A percentile compares a stretch with the other conserved stretches of the same genome.
phyloP scores from a whole-genome alignment of 1,284 basidiomycete species.

The Chalciporus sp. region DNA sequence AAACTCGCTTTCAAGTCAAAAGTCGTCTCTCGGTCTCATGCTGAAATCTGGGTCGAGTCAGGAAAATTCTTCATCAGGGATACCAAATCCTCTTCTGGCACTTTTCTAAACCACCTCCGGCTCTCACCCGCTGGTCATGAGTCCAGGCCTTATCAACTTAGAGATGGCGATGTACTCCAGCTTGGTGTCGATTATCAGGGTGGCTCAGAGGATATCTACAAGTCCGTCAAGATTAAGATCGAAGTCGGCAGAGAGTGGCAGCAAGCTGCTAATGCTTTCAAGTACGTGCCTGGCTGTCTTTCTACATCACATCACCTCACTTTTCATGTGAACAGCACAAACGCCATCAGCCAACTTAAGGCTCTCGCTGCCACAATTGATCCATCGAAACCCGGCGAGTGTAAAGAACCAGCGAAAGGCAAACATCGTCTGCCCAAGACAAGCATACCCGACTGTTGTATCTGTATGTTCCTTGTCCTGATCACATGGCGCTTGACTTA shows the following conservation, averaged over 20 bases:
- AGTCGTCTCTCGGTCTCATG: conserved; percentile 93
- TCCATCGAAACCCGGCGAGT: conserved; percentile 15
- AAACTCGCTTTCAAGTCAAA: conserved; percentile 97
- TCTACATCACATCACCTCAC: neutral
- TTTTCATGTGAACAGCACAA: conserved; percentile 51
- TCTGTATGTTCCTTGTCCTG: conserved; percentile 62
- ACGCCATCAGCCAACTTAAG: conserved; percentile 81
- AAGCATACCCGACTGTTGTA: conserved; percentile 88
- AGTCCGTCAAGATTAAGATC: conserved; percentile 95
- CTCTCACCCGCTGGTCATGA: conserved; percentile 85
- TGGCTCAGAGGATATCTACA: conserved; percentile 96
- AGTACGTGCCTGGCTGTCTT: conserved; percentile 57
- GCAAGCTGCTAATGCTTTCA: conserved; percentile 88
- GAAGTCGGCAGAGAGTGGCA: conserved; percentile 94
- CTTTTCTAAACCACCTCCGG: conserved; percentile 95
- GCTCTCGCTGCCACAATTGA: conserved; percentile 54
- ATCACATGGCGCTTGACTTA: neutral
- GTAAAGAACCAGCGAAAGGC: conserved; percentile 17
- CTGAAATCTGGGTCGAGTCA: conserved; percentile 84
- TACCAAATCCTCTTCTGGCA: conserved; percentile 89
- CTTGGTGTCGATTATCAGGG: conserved; percentile 98
- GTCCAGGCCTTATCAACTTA: conserved; percentile 77
- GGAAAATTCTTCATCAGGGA: conserved; percentile 88
- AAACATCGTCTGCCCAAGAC: conserved; percentile 47
- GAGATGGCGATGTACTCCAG: conserved; percentile 95